Evolutionary conservation across 371 early-diverging fungal species (phyloP).

Genomic region (Cokeromyces recurvatus): DNA sequence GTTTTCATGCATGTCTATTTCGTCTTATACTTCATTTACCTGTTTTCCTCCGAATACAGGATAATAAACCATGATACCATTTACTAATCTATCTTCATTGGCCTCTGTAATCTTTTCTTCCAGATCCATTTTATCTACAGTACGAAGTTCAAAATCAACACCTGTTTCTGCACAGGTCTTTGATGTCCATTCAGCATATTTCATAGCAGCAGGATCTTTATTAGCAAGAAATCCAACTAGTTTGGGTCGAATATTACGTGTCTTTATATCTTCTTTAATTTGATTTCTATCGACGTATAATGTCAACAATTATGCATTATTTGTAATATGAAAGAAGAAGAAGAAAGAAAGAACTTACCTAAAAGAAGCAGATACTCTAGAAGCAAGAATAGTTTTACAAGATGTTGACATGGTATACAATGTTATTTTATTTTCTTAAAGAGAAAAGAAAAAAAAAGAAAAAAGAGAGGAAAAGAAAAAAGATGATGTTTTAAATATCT

Average conservation of each 20-base stretch:
- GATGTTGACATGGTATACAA: no score
- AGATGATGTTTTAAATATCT: no score
- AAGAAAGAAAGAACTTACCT: no score
- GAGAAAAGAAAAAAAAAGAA: no score
- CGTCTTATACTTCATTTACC: constrained; percentile 51
- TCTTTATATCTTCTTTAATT: constrained; percentile 73
- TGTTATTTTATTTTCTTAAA: no score
- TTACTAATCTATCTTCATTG: constrained; percentile 76
- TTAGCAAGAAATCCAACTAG: constrained; percentile 95
- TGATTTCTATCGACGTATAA: constrained; percentile 54
- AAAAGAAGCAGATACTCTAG: constrained; percentile 56
- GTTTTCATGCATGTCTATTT: no score
- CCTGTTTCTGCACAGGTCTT: constrained; percentile 92
- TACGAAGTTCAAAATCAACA: constrained; percentile 85
- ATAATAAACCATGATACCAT: constrained; percentile 95
- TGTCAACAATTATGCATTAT: neutral
- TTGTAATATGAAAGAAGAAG: no score
- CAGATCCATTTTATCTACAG: constrained; percentile 75
- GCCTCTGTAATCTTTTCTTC: constrained; percentile 84
- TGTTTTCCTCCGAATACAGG: constrained; percentile 92
- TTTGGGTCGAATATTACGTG: constrained; percentile 68
- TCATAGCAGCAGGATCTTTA: constrained; percentile 87
- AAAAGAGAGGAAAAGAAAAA: no score
- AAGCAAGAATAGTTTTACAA: constrained; percentile 61
- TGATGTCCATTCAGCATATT: constrained; percentile 87